Evolutionary conservation across 257 asterid genomes (phyloP).

Genomic region (Gentiana straminea): DNA sequence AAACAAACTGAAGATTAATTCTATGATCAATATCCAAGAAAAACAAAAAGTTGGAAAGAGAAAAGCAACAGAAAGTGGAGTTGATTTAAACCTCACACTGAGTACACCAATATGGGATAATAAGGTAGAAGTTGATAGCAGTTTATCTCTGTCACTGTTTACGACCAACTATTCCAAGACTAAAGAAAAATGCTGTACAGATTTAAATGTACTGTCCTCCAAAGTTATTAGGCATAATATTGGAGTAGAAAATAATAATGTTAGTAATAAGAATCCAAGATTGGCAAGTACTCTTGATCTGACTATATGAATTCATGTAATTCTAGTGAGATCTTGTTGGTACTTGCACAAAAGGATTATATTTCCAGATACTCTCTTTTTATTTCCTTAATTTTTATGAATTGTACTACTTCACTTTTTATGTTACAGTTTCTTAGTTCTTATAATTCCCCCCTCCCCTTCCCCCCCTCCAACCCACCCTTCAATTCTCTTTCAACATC

Average conservation of each 20-base stretch:
- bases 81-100: slow-evolving; percentile 17
- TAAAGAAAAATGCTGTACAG: background rate
- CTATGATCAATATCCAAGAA: background rate
- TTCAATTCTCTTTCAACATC: too few species aligned
- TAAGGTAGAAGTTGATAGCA: slow-evolving; percentile 16
- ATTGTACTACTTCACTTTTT: too few species aligned
- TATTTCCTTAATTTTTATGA: too few species aligned
- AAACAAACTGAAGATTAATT: too few species aligned
- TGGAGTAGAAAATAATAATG: slow-evolving; percentile 1
- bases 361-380: background rate
- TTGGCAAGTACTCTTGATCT: slow-evolving; percentile 33
- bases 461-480: too few species aligned
- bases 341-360: slow-evolving; percentile 18
- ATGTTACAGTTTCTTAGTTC: too few species aligned
- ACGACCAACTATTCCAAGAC: background rate
- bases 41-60: slow-evolving; percentile 5
- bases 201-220: slow-evolving; percentile 3
- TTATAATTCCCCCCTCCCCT: too few species aligned
- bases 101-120: slow-evolving; percentile 3
- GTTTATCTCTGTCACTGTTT: slow-evolving; percentile 21
- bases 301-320: slow-evolving; percentile 23
- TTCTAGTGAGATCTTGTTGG: slow-evolving; percentile 34
- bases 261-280: slow-evolving; percentile 7
- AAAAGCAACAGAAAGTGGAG: slow-evolving; percentile 6
- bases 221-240: background rate